phyloP scores from a whole-genome alignment of 805 yeast genomes.

The Allodekkera sacchari region DNA sequence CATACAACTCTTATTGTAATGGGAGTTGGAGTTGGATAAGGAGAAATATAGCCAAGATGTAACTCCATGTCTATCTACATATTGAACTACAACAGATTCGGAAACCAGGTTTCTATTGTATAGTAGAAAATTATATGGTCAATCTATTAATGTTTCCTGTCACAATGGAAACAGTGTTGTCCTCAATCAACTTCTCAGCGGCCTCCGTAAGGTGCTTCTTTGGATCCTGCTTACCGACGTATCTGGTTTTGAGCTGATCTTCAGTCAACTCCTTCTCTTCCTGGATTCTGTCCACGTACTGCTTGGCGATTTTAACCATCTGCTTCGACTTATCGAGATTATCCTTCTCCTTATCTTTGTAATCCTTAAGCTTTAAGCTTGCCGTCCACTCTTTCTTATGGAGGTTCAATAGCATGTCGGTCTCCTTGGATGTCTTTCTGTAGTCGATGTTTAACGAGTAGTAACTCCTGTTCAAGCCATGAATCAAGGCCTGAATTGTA shows the following conservation, averaged over 20 bases:
- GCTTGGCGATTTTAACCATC: slow-evolving; percentile 85
- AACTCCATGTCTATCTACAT: slow-evolving; percentile 1
- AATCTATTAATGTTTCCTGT: slow-evolving; percentile 86
- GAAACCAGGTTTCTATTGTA: not conserved
- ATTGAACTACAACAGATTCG: not conserved
- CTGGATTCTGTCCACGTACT: slow-evolving; percentile 80
- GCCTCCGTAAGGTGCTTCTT: slow-evolving; percentile 92
- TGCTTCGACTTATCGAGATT: slow-evolving; percentile 65
- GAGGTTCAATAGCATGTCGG: slow-evolving; percentile 85
- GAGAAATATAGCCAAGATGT: no score
- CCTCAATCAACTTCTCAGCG: slow-evolving; percentile 79
- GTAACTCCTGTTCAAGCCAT: slow-evolving; percentile 94
- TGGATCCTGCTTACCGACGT: slow-evolving; percentile 98
- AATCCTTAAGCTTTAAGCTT: slow-evolving; percentile 74
- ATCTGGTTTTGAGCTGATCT: slow-evolving; percentile 88
- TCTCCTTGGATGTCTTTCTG: slow-evolving; percentile 85
- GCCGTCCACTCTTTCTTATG: slow-evolving; percentile 96
- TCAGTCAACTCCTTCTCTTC: slow-evolving; percentile 87
- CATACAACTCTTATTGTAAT: no score
- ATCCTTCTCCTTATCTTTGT: slow-evolving; percentile 64
- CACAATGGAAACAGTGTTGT: slow-evolving; percentile 77
- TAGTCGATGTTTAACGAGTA: slow-evolving; percentile 93
- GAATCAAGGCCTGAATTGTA: slow-evolving; percentile 91
- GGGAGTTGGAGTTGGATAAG: no score
- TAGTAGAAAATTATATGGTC: slow-evolving; percentile 58